Conservation (phyloP, 371 early-diverging fungal species). For the Dichotomocladium elegans region DNA sequence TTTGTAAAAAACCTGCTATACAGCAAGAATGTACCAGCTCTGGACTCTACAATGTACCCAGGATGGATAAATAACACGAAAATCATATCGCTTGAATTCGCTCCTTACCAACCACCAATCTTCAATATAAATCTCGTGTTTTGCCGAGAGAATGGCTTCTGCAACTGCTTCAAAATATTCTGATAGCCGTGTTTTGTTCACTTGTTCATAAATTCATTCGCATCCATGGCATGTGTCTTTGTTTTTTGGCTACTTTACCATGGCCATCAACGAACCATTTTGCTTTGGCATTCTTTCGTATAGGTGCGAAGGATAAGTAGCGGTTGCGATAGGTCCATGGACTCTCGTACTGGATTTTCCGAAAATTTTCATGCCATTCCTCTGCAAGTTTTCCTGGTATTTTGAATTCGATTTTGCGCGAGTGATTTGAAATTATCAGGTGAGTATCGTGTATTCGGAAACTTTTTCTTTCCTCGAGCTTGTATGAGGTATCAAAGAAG, state of each 20-base stretch:
- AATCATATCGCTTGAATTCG: neutral
- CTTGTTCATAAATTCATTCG: too few relatives aligned
- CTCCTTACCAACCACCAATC: slow-evolving; percentile 82
- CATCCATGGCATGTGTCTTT: too few relatives aligned
- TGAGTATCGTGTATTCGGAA: slow-evolving; percentile 20
- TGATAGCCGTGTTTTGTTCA: too few relatives aligned
- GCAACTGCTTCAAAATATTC: slow-evolving; percentile 80
- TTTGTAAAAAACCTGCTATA: neutral
- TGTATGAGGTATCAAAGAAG: slow-evolving; percentile 63
- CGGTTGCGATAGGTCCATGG: slow-evolving; percentile 69
- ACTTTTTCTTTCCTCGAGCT: slow-evolving; percentile 2
- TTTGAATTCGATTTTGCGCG: slow-evolving; percentile 60
- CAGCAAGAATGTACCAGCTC: slow-evolving; percentile 55
- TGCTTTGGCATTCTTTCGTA: slow-evolving; percentile 58
- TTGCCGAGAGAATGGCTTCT: slow-evolving; percentile 75
- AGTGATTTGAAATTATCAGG: slow-evolving; percentile 41
- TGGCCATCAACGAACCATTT: slow-evolving; percentile 81
- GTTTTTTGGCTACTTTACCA: slow-evolving; percentile 33
- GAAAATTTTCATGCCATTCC: slow-evolving; percentile 60
- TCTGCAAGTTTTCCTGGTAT: slow-evolving; percentile 59
- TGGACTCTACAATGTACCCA: slow-evolving; percentile 38
- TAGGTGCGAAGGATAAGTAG: slow-evolving; percentile 77
- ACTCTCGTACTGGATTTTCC: slow-evolving; percentile 52
- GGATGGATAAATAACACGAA: neutral
- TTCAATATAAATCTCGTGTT: slow-evolving; percentile 76